Percentiles rank a stretch among this genome's conserved stretches.
Conservation (phyloP, 176 grass and related monocot species). For the Metroxylon sagu region DNA sequence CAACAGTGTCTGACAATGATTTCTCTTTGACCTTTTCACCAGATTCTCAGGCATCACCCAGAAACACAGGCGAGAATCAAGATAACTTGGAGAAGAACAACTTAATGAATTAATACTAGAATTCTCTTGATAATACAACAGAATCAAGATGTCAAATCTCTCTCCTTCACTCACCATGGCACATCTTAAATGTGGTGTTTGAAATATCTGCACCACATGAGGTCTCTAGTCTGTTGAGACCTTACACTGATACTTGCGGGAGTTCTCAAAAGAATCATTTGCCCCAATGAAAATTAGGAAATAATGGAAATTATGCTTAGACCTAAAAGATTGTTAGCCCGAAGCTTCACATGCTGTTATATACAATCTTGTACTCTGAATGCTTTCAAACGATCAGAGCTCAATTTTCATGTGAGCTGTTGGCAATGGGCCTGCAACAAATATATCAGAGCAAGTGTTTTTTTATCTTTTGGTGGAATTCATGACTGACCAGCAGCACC, state of each 20-base stretch:
- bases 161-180: neutral
- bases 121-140: neutral
- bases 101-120: neutral
- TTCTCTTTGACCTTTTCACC: neutral
- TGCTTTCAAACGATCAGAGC: slow-evolving; percentile 18
- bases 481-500: neutral
- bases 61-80: slow-evolving; percentile 4
- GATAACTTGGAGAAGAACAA: slow-evolving; percentile 3
- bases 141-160: slow-evolving; percentile 3
- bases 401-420: slow-evolving; percentile 38
- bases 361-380: slow-evolving; percentile 1
- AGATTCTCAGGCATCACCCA: neutral
- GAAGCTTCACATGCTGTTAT: slow-evolving; percentile 4
- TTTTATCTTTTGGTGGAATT: too few relatives aligned
- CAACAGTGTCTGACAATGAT: too few relatives aligned
- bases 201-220: neutral
- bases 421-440: slow-evolving; percentile 22
- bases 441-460: slow-evolving; percentile 1
- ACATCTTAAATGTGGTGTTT: slow-evolving; percentile 6
- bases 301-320: neutral
- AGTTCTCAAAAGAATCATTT: slow-evolving; percentile 11
- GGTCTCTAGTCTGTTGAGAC: neutral
- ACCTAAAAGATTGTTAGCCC: neutral
- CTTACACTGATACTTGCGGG: neutral
- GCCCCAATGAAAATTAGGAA: neutral